Conservation (phyloP, 2,329 filamentous ascomycete species). For the Diaporthe citrichinensis region DNA sequence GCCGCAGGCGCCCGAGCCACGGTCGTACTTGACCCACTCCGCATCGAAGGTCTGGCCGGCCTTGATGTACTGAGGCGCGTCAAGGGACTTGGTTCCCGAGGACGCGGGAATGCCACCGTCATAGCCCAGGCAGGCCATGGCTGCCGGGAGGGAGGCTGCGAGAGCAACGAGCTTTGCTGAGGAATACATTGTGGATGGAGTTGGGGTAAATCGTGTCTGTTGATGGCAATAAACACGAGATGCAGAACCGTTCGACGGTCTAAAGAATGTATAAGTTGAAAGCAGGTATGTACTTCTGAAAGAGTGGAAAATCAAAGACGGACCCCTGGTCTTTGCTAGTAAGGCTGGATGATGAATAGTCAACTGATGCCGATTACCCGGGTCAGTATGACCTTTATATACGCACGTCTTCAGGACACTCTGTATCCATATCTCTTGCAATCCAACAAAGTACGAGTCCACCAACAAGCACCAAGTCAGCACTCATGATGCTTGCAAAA, state of each 20-base stretch:
- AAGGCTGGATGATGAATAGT: not conserved
- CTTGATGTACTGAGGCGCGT: constrained; percentile 42
- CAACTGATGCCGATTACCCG: not conserved
- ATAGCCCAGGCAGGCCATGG: constrained; percentile 50
- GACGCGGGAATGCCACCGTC: constrained; percentile 50
- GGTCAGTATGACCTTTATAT: not conserved
- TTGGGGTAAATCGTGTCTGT: not conserved
- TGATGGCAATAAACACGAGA: not conserved
- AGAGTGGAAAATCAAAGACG: not conserved
- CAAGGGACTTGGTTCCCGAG: constrained; percentile 46
- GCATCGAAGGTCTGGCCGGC: constrained; percentile 52
- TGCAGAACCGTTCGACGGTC: constrained; percentile 17
- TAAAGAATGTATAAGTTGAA: constrained; percentile 9
- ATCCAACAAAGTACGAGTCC: not conserved
- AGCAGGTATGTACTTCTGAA: not conserved
- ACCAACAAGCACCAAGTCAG: not conserved
- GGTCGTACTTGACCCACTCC: constrained; percentile 55
- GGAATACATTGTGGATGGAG: not conserved
- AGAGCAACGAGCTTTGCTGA: constrained; percentile 19
- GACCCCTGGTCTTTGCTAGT: constrained; percentile 18
- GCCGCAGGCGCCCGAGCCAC: constrained; percentile 56
- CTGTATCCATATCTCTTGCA: not conserved
- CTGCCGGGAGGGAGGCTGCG: constrained; percentile 45
- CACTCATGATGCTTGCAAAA: constrained; percentile 15
- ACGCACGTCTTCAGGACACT: not conserved